Conservation (phyloP, 129 eudicot genomes). For the Helichrysum umbraculigerum region DNA sequence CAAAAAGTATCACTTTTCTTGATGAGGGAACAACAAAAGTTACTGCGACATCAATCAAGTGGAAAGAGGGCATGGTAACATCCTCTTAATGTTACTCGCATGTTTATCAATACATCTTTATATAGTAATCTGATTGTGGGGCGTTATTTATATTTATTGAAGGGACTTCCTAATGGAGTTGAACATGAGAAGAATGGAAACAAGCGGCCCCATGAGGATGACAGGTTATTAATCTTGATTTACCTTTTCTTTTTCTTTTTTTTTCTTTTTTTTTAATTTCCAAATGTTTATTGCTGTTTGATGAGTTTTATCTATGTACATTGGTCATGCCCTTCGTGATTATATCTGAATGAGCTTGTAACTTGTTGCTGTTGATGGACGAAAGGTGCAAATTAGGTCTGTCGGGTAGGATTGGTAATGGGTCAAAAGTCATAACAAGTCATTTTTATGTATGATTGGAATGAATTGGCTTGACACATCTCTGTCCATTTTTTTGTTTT, state of each 20-base stretch:
- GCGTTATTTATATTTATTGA: slow-evolving; percentile 12
- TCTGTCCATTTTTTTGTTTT: no score
- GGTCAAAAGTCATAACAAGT: background rate
- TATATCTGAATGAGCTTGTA: background rate
- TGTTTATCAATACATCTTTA: background rate
- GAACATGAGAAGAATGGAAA: slow-evolving; percentile 75
- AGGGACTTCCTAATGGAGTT: slow-evolving; percentile 78
- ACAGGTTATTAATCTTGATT: slow-evolving; percentile 48
- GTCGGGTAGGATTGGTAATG: background rate
- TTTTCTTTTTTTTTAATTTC: background rate
- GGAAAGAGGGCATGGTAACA: slow-evolving; percentile 93
- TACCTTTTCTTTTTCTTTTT: background rate
- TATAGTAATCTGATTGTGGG: slow-evolving; percentile 14
- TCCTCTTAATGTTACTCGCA: background rate
- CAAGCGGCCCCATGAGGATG: slow-evolving; percentile 76
- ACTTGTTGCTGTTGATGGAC: background rate
- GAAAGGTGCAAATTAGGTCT: background rate
- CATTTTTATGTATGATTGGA: no score
- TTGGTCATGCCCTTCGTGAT: background rate
- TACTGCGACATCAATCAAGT: slow-evolving; percentile 76
- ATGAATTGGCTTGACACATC: no score
- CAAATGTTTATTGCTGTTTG: background rate
- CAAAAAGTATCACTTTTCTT: slow-evolving; percentile 73
- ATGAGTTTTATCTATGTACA: background rate
- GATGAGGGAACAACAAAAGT: slow-evolving; percentile 78